Base-by-base conservation (phyloP, 1,284 basidiomycete genomes). In the Schizopora paradoxa region DNA sequence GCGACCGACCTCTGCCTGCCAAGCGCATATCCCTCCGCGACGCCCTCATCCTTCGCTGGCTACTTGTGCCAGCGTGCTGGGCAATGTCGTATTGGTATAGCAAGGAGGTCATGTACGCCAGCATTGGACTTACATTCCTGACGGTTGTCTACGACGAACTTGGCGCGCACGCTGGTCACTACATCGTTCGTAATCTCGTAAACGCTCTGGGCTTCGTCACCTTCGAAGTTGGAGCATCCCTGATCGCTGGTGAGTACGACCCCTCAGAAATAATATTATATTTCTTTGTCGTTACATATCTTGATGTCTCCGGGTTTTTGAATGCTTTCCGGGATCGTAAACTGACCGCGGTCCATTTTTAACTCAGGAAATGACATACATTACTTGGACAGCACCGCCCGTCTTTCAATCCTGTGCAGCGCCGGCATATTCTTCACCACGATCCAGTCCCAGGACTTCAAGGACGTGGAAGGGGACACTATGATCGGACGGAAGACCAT, bases 1-100 rank as follows among this genome's bases (percentile, higher is more conserved):
- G 65, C 13, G 63, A 62, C 58, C 49, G 66, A n/a, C 67, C 68
- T 2, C 37, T 68, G 3, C 65, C 68, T 4, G 55, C 61, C 0
- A 56, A 60, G 3, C 55, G 62, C 10, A 51, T 69, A 3, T 55
- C 59, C 1, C 45, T 54, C 29, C 22, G 36, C 1, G 41, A 56
- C 6, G 54, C 61, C 5, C 33, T 49, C 2, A 26, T 51, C 4
- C 50, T 67, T 13, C 63, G 66, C 3, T 68, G 63, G 63, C 23
- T 19, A 2, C 48, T 58, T 14, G 47, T 63, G 10, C 21, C 50
- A 6, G 11, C 62, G 5, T 67, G 63, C 43, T 31, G 61, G 13
- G 41, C 47, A 5, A 41, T 54, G 29, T 66, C 63, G 5, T 47
- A 45, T 0, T 47, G 13, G 21, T 58, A 53, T 41, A 58, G 61